phyloP scores from a whole-genome alignment of 768 basidiomycete genomes.

The Piloderma croceum region DNA sequence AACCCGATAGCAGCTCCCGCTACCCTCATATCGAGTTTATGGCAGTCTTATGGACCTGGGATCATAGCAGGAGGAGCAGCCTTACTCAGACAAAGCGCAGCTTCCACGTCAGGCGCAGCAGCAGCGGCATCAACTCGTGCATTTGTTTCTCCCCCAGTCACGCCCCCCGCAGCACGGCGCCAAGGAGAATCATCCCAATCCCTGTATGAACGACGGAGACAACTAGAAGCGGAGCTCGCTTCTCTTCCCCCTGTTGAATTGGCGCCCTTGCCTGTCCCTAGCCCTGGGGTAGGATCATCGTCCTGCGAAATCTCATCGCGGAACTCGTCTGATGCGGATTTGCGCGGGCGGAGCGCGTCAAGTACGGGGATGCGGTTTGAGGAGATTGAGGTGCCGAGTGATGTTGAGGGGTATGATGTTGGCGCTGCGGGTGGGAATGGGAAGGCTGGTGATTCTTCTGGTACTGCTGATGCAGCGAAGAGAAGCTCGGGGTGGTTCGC shows the following conservation, averaged over 20 bases:
- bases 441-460: neutral
- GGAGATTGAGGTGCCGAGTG: slow-evolving; percentile 66
- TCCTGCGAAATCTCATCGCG: slow-evolving; percentile 28
- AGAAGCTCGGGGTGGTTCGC: slow-evolving; percentile 43
- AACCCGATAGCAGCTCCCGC: slow-evolving; percentile 60
- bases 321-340: slow-evolving; percentile 36
- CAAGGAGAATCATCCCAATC: slow-evolving; percentile 25
- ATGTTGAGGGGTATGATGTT: slow-evolving; percentile 59
- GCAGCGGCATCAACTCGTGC: slow-evolving; percentile 26
- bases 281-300: slow-evolving; percentile 27
- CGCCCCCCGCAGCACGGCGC: slow-evolving; percentile 15
- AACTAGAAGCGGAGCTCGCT: slow-evolving; percentile 56
- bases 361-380: slow-evolving; percentile 46
- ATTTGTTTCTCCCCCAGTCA: slow-evolving; percentile 18
- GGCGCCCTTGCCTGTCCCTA: slow-evolving; percentile 29
- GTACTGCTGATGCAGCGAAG: neutral
- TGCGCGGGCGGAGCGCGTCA: slow-evolving; percentile 40
- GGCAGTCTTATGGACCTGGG: slow-evolving; percentile 74
- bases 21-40: slow-evolving; percentile 60
- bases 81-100: slow-evolving; percentile 49
- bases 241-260: slow-evolving; percentile 30
- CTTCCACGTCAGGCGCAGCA: slow-evolving; percentile 29
- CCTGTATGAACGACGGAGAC: slow-evolving; percentile 40
- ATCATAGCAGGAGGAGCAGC: slow-evolving; percentile 65
- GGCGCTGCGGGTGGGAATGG: slow-evolving; percentile 6